These are phyloP conservation scores for Brassica carinata DNA, from an alignment of 345 rosid species.

Conservation along the genomic window DNA sequence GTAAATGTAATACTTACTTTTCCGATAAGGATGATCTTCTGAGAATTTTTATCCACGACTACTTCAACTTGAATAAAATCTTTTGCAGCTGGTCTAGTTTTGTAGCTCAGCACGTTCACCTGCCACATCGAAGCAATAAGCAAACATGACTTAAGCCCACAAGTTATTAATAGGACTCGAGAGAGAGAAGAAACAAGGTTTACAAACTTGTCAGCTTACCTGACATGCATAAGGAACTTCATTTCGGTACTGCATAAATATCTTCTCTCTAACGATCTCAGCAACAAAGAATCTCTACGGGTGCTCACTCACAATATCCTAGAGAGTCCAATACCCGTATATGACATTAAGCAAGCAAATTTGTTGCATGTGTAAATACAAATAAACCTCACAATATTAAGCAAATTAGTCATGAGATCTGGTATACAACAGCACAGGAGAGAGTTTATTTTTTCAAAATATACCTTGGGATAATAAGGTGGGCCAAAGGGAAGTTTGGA, in stretches of 20 bases:
- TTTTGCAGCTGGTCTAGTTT: slow-evolving; percentile 76
- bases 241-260: slow-evolving; percentile 83
- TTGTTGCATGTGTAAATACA: background rate
- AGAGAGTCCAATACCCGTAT: slow-evolving; percentile 30
- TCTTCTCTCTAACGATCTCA: slow-evolving; percentile 95
- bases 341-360: background rate
- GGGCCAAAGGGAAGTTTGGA: slow-evolving; percentile 92
- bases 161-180: background rate
- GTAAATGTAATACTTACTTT: slow-evolving; percentile 50
- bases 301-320: slow-evolving; percentile 97
- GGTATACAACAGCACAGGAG: background rate
- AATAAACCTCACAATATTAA: background rate
- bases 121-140: slow-evolving; percentile 23
- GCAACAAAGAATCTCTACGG: slow-evolving; percentile 96
- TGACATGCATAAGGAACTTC: slow-evolving; percentile 97
- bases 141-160: background rate
- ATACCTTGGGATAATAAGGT: slow-evolving; percentile 92
- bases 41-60: slow-evolving; percentile 89
- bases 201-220: slow-evolving; percentile 45
- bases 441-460: background rate
- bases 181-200: slow-evolving; percentile 5
- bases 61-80: slow-evolving; percentile 96
- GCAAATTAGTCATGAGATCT: background rate
- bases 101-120: slow-evolving; percentile 92
- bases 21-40: slow-evolving; percentile 90